Base-by-base conservation (phyloP, 31 red algal genomes). In the Asparagopsis taxiformis region DNA sequence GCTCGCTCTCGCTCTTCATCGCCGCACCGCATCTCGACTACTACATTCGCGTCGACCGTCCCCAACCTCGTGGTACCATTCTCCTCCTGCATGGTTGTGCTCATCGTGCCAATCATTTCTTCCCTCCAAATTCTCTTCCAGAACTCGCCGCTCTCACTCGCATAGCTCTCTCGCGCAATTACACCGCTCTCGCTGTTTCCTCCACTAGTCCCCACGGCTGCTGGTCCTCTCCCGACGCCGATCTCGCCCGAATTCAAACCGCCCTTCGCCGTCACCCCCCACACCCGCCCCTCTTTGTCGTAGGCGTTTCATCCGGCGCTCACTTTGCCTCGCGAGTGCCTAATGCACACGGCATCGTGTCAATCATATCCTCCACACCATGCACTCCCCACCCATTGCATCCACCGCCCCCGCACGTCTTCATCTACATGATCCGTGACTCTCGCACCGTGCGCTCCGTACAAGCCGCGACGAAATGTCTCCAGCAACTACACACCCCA, bases 261-360 rank as follows among this genome's bases (percentile, higher is more conserved):
- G 77, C 64, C 17, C 35, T 80, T 2, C 44, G 34, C 19, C 51
- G 48, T 4, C 60, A 80, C 28, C 4, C 48, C 36, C 16, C 77
- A 5, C 31, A 8, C 7, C 30, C 41, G 8, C 77, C 77, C 26
- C 33, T 80, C 9, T 68, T 59, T 28, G 77, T 44, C 3, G 35
- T 80, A n/a, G 77, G 77, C 19, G 44, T 67, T 52, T 80, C 77
- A 0, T 80, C 77, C 5, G 77, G 77, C 2, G 77, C 63, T 15
- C 3, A 59, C 2, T 80, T 80, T 48, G 77, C 77, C 10, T 52
- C 51, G 1, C 70, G 63, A 2, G 51, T 80, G 21, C 77, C 77
- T 44, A 20, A 29, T 26, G 53, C 70, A 3, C 9, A 15, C 9
- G 77, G 62, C 7, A 64, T 80, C 15, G 48, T 44, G 37, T 68